Conservation (phyloP, 768 basidiomycete species). For the Sporobolomyces phaffii region DNA sequence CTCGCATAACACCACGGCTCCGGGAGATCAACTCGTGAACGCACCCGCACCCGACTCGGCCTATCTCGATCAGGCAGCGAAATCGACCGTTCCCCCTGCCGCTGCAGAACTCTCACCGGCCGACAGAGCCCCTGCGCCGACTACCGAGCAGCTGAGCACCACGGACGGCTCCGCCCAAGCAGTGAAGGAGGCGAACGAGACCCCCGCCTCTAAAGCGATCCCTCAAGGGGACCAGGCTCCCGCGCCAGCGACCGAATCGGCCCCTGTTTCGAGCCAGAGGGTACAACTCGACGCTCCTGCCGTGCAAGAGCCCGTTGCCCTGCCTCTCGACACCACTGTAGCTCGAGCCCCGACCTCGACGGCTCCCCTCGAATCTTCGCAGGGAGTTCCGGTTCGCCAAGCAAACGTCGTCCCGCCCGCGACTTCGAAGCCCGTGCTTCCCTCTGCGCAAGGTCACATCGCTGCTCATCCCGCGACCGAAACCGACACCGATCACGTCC, state of each 20-base stretch:
- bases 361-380: background rate
- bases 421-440: constrained; percentile 23
- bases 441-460: constrained; percentile 26
- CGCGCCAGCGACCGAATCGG: constrained; percentile 13
- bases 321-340: constrained; percentile 8
- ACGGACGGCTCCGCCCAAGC: background rate
- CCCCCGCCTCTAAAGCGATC: constrained; percentile 3
- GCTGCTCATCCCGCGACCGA: constrained; percentile 23
- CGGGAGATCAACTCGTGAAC: constrained; percentile 9
- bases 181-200: background rate
- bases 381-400: background rate
- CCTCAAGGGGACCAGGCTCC: constrained; percentile 20
- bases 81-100: background rate
- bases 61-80: background rate
- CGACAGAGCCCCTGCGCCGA: constrained; percentile 2
- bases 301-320: background rate
- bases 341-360: constrained; percentile 7
- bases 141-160: background rate
- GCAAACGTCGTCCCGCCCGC: constrained; percentile 6
- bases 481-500: constrained; percentile 37
- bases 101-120: constrained; percentile 2
- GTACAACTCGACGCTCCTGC: background rate
- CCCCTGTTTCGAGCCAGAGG: constrained; percentile 10
- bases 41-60: constrained; percentile 1
- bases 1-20: background rate